phyloP scores from a whole-genome alignment of 208 protist species.

The Crithidia fasciculata region DNA sequence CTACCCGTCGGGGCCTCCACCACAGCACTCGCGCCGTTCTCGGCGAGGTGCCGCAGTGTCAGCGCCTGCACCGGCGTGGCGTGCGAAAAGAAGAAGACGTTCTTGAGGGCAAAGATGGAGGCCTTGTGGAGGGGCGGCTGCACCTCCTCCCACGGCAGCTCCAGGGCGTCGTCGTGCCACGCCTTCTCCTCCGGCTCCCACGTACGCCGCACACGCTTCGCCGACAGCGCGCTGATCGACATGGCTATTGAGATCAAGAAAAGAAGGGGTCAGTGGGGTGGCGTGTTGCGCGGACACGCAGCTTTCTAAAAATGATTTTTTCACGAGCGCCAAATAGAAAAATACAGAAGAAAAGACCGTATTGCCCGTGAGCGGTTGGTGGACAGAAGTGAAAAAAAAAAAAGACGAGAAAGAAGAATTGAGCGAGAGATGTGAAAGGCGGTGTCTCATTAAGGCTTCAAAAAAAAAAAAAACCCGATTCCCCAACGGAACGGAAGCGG shows the following conservation, averaged over 20 bases:
- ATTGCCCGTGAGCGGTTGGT: no score
- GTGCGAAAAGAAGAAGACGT: slow-evolving; percentile 92
- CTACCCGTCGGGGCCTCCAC: slow-evolving; percentile 97
- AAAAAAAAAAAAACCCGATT: no score
- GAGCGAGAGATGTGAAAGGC: no score
- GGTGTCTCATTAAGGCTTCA: no score
- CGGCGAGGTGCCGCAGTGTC: slow-evolving; percentile 59
- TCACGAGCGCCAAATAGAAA: no score
- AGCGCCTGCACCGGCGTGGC: slow-evolving; percentile 89
- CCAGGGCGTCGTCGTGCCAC: slow-evolving; percentile 80
- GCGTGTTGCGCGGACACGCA: not conserved
- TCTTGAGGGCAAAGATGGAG: slow-evolving; percentile 81
- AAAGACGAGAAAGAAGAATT: no score
- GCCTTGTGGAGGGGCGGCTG: slow-evolving; percentile 66
- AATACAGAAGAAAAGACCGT: no score
- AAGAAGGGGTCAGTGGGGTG: not conserved
- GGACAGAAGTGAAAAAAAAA: no score
- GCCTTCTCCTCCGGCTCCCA: slow-evolving; percentile 86
- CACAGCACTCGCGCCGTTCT: slow-evolving; percentile 62
- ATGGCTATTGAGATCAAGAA: slow-evolving; percentile 9
- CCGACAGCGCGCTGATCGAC: slow-evolving; percentile 58
- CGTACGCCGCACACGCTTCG: slow-evolving; percentile 78
- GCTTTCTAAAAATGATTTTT: no score
- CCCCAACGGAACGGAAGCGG: no score
- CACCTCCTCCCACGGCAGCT: slow-evolving; percentile 86